Evolutionary conservation across 2,329 filamentous ascomycete species (phyloP), one percentile per base, ranked within the genome.

Genomic region (Fusarium heterosporum): DNA sequence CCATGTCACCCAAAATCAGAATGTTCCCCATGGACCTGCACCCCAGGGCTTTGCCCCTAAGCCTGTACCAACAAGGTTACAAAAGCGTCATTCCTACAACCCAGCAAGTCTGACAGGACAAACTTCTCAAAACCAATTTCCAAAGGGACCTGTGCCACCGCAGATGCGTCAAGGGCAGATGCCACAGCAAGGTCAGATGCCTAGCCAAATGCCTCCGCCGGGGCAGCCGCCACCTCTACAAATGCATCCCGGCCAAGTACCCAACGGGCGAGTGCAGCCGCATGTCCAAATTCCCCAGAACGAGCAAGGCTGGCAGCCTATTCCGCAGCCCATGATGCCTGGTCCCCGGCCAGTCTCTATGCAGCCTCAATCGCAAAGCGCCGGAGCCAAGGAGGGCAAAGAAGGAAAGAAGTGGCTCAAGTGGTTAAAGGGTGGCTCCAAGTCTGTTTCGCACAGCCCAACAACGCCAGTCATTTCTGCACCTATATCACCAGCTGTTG

Each of bases 371-470:
- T 40, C 51, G 6, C 55, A 64, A 8, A 70, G 67, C 30, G 64
- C 68, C 12, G 65, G 61, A 1, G 57, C 68, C 8, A 73, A 70
- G 32, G 70, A 72, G 39, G 66, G 66, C 13, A 69, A 69, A 13
- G 66, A 62, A 4, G 52, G 61, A 14, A 72, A 71, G 61, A 72
- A 67, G 51, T 73, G 71, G 71, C 39, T 72, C 40, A 73, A 72
- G 32, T 73, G 70, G 62, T 48, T 71, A 38, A 73, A 73, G 28
- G 70, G 68, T 8, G 68, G 71, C 8, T 58, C 58, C 22, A 73
- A 73, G 13, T 56, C 71, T 46, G 56, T 55, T n/a, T 52, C 61
- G 2, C 63, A 61, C 2, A 72, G 61, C 6, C 68, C 70, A 9
- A 70, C 68, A 9, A 63, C 59, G 2, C 61, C 66, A 5, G 34